phyloP scores from a whole-genome alignment of 1,284 basidiomycete genomes.

The Boletellus sp. region DNA sequence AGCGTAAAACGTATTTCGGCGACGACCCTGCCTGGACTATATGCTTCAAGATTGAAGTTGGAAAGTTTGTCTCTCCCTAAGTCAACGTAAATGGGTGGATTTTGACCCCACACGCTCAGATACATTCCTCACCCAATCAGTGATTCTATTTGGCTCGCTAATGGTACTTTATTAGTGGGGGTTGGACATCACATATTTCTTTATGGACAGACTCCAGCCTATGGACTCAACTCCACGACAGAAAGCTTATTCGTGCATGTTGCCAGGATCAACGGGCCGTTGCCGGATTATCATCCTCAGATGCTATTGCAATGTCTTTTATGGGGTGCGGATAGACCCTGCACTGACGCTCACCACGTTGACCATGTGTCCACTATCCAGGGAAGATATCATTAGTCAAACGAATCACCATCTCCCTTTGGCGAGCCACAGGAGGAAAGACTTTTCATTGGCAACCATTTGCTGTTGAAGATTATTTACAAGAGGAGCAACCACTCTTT shows the following conservation, averaged over 20 bases:
- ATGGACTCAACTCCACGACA: constrained; percentile 23
- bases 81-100: background rate
- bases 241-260: constrained; percentile 78
- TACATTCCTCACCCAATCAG: constrained; percentile 74
- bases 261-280: constrained; percentile 76
- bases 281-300: constrained; percentile 88
- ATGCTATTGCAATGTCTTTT: constrained; percentile 87
- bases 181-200: constrained; percentile 78
- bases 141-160: constrained; percentile 85
- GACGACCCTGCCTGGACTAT: constrained; percentile 77
- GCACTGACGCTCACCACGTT: background rate
- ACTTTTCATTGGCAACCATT: constrained; percentile 42
- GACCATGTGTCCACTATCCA: constrained; percentile 29
- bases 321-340: constrained; percentile 63
- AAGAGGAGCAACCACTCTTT: constrained; percentile 26
- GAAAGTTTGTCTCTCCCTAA: constrained; percentile 43
- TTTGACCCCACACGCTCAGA: constrained; percentile 36
- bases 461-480: constrained; percentile 54
- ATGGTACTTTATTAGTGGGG: constrained; percentile 73
- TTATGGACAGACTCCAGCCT: constrained; percentile 46
- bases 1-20: constrained; percentile 86
- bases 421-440: constrained; percentile 35
- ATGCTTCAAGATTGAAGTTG: constrained; percentile 69
- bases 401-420: constrained; percentile 69
- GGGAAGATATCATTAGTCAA: constrained; percentile 84